Evolutionary conservation across 192 early-diverging fungal species (phyloP).

Genomic region (Helicostylum pulchrum): DNA sequence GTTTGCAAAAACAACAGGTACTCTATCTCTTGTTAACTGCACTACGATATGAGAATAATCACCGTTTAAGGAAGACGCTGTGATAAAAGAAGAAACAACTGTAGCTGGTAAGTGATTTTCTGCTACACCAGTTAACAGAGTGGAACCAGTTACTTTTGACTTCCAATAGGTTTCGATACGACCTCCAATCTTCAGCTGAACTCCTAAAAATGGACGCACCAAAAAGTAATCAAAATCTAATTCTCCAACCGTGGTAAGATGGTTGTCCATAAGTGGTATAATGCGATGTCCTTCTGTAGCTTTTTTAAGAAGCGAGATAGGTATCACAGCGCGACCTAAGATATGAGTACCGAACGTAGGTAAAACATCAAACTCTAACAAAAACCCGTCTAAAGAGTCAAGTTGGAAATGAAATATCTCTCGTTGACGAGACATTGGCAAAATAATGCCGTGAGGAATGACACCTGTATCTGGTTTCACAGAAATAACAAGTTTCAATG

Average conservation of each 20-base stretch:
- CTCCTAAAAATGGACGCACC: conserved; percentile 83
- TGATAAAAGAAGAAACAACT: conserved; percentile 65
- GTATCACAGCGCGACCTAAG: conserved; percentile 80
- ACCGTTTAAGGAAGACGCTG: conserved; percentile 80
- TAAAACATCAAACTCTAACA: conserved; percentile 90
- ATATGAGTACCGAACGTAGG: conserved; percentile 93
- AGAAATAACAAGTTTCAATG: conserved; percentile 81
- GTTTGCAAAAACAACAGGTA: conserved; percentile 80
- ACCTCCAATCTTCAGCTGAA: conserved; percentile 88
- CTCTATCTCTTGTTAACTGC: conserved; percentile 81
- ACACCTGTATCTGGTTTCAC: conserved; percentile 81
- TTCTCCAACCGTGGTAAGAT: conserved; percentile 89
- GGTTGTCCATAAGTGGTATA: conserved; percentile 84
- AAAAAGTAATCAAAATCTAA: conserved; percentile 75
- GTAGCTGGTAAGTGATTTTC: conserved; percentile 1
- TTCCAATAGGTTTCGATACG: conserved; percentile 99
- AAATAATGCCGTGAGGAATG: conserved; percentile 85
- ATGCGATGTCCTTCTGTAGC: conserved; percentile 40
- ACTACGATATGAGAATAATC: conserved; percentile 88
- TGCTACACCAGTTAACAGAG: conserved; percentile 29
- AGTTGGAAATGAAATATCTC: conserved; percentile 83
- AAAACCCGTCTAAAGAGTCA: conserved; percentile 65
- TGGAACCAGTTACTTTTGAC: conserved; percentile 69
- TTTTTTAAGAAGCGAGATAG: conserved; percentile 7
- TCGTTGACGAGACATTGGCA: conserved; percentile 78